Percentiles rank a stretch among this genome's conserved stretches.
Evolutionary conservation across 1,284 basidiomycete genomes (phyloP).

Genomic region (Crepidotus sp.): DNA sequence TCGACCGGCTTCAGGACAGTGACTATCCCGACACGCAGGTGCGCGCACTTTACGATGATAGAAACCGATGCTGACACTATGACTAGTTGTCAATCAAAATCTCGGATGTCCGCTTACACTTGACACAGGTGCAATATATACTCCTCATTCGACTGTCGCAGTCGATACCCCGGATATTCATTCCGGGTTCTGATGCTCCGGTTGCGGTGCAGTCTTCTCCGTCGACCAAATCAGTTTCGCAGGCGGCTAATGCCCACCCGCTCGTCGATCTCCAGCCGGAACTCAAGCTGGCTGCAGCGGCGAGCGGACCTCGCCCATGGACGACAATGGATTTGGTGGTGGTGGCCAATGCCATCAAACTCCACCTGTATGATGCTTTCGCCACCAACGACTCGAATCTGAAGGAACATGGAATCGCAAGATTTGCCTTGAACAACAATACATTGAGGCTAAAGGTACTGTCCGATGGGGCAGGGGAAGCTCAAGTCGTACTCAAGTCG

Average conservation of each 20-base stretch:
- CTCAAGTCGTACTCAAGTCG: conserved; percentile 82
- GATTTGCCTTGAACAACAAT: conserved; percentile 79
- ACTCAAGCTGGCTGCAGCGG: conserved; percentile 27
- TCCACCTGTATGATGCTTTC: conserved; percentile 83
- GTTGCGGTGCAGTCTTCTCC: conserved; percentile 22
- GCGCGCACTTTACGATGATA: conserved; percentile 15
- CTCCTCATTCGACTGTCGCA: conserved; percentile 67
- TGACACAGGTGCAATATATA: conserved; percentile 88
- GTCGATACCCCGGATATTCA: conserved; percentile 68
- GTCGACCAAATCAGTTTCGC: conserved; percentile 13
- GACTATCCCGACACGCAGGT: conserved; percentile 68
- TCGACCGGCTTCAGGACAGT: conserved; percentile 41
- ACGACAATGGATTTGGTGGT: conserved; percentile 74
- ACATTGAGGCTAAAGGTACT: conserved; percentile 79
- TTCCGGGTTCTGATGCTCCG: conserved; percentile 31
- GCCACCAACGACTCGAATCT: conserved; percentile 57
- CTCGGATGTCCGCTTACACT: conserved; percentile 83
- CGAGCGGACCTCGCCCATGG: conserved; percentile 34
- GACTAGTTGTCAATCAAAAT: conserved; percentile 64
- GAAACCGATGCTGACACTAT: conserved; percentile 5
- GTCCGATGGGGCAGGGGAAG: conserved; percentile 78
- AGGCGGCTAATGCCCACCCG: conserved; percentile 4
- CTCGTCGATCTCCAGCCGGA: conserved; percentile 53
- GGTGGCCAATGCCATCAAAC: conserved; percentile 64
- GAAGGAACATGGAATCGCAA: conserved; percentile 75